Conservation (phyloP, 2,329 filamentous ascomycete genomes). For the Colletotrichum costaricense region DNA sequence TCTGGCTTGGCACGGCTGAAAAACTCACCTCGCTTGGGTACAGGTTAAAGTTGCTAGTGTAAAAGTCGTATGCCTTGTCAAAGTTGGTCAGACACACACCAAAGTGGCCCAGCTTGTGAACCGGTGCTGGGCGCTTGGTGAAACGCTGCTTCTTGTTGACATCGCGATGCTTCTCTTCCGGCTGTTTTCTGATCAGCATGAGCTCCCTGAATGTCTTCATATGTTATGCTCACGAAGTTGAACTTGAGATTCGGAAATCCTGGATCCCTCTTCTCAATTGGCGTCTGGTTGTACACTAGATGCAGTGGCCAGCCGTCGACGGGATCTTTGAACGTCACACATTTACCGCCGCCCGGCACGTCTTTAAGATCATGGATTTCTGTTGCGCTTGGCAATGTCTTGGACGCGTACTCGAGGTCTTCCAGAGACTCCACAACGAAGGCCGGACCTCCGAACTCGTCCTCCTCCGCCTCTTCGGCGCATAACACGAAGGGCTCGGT, state of each 20-base stretch:
- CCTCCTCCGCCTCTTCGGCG: conserved; percentile 57
- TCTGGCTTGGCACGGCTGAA: no score
- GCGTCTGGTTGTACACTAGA: conserved; percentile 65
- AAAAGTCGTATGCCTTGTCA: conserved; percentile 61
- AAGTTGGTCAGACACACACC: conserved; percentile 65
- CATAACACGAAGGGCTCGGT: conserved; percentile 70
- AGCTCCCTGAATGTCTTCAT: not conserved
- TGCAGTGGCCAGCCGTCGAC: conserved; percentile 69
- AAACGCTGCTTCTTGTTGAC: conserved; percentile 62
- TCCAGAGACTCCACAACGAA: conserved; percentile 68
- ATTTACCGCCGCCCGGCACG: conserved; percentile 64
- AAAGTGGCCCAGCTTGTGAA: conserved; percentile 67
- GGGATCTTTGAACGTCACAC: conserved; percentile 63
- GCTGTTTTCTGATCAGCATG: conserved; percentile 40
- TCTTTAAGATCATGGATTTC: conserved; percentile 59
- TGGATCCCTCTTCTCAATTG: conserved; percentile 47
- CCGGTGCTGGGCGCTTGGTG: conserved; percentile 55
- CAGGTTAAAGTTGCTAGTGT: conserved; percentile 62
- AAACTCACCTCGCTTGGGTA: conserved; percentile 58
- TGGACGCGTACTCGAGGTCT: conserved; percentile 63
- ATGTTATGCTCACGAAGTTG: conserved; percentile 53
- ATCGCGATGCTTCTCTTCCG: conserved; percentile 53
- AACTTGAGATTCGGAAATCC: conserved; percentile 54
- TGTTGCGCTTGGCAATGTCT: conserved; percentile 58
- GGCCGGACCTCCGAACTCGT: conserved; percentile 66